phyloP scores from a whole-genome alignment of 768 basidiomycete genomes.

The Pleurotus salmoneostramineus region DNA sequence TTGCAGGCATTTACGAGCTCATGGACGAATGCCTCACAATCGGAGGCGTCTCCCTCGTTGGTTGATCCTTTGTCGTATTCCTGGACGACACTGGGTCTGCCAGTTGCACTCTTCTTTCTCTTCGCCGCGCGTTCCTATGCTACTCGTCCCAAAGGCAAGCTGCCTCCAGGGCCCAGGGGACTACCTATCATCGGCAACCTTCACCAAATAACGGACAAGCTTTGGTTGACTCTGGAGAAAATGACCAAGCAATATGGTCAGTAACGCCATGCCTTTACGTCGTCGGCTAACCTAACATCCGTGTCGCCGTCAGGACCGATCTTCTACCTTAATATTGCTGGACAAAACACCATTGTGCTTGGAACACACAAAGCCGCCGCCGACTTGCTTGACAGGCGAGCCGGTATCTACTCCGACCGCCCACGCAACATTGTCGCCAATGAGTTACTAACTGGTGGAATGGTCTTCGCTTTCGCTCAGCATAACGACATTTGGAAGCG shows the following conservation, averaged over 20 bases:
- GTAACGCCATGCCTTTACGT: neutral
- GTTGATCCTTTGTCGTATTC: neutral
- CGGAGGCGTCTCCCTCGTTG: neutral
- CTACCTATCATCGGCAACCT: slow-evolving; percentile 15
- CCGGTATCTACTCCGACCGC: slow-evolving; percentile 19
- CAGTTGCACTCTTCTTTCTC: neutral
- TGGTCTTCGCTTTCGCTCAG: slow-evolving; percentile 13
- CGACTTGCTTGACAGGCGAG: slow-evolving; percentile 18
- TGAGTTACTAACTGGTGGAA: slow-evolving; percentile 18
- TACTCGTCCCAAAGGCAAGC: slow-evolving; percentile 4
- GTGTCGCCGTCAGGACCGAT: slow-evolving; percentile 7
- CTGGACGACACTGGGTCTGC: neutral
- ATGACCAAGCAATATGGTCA: slow-evolving; percentile 18
- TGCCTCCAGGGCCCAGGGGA: slow-evolving; percentile 16
- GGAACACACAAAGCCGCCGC: slow-evolving; percentile 11
- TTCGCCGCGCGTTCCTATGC: slow-evolving; percentile 1
- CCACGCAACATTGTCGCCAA: slow-evolving; percentile 20
- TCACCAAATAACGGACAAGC: slow-evolving; percentile 12
- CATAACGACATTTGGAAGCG: slow-evolving; percentile 13
- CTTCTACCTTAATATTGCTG: slow-evolving; percentile 14
- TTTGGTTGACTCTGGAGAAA: slow-evolving; percentile 14
- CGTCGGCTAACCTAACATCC: neutral
- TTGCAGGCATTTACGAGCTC: neutral
- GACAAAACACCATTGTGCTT: slow-evolving; percentile 14
- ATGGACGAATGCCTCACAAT: slow-evolving; percentile 1